phyloP scores from a whole-genome alignment of 116 monocot species.

The Phalaenopsis hybrid region DNA sequence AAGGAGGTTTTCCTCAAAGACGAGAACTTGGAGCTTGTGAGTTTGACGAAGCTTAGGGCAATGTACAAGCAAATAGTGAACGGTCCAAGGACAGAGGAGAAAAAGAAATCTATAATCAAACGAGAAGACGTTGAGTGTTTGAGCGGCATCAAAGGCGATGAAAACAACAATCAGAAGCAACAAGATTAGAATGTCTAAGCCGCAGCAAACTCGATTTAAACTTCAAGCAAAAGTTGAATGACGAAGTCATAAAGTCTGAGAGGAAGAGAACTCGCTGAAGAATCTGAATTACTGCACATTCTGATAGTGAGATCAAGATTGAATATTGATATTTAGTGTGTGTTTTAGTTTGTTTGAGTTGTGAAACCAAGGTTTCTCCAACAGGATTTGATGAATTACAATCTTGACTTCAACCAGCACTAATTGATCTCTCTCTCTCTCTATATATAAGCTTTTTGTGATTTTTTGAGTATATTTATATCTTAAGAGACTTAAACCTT shows the following conservation, averaged over 20 bases:
- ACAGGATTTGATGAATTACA: too few species aligned
- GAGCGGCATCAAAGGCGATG: background rate
- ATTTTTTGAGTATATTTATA: too few species aligned
- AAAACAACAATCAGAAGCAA: background rate
- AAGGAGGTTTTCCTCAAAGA: background rate
- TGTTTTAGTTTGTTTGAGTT: background rate
- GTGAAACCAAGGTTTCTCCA: slow-evolving; percentile 2
- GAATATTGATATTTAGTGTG: too few species aligned
- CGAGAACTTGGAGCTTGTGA: background rate
- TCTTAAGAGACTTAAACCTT: too few species aligned
- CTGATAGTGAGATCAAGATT: too few species aligned
- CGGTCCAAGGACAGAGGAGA: background rate
- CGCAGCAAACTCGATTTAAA: background rate
- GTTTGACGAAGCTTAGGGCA: slow-evolving; percentile 27
- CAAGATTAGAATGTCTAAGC: background rate
- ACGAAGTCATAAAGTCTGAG: background rate
- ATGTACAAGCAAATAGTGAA: slow-evolving; percentile 16
- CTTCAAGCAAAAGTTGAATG: background rate
- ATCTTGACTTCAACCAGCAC: too few species aligned
- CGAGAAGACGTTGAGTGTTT: background rate
- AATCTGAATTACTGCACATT: background rate
- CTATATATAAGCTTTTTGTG: too few species aligned
- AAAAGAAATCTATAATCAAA: background rate
- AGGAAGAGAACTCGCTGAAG: slow-evolving; percentile 6
- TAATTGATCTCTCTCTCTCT: too few species aligned